phyloP scores from a whole-genome alignment of 2,329 filamentous ascomycete genomes.

The Colletotrichum nymphaeae region DNA sequence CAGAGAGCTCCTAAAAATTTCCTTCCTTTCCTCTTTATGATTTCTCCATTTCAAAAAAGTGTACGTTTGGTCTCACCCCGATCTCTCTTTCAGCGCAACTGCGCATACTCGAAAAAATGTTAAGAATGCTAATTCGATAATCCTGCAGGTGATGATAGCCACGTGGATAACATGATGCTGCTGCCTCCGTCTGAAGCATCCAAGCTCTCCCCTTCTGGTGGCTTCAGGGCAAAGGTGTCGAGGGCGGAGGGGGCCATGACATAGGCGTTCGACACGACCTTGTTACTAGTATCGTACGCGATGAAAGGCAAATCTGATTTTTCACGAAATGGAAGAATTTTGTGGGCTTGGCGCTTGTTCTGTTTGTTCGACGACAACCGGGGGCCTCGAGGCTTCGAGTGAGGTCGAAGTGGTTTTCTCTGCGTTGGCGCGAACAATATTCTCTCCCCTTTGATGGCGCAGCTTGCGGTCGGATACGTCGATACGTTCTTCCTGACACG shows the following conservation, averaged over 20 bases:
- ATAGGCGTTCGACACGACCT: conserved; percentile 99
- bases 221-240: conserved; percentile 88
- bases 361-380: not conserved
- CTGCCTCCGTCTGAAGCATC: conserved; percentile 73
- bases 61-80: conserved; percentile 70
- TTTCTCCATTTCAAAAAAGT: conserved; percentile 99
- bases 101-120: not conserved
- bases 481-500: conserved; percentile 9
- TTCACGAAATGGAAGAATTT: conserved; percentile 49
- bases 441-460: not conserved
- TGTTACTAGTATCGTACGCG: conserved; percentile 96
- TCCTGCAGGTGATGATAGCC: conserved; percentile 96
- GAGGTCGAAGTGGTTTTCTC: not conserved
- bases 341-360: not conserved
- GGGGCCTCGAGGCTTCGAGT: conserved; percentile 11
- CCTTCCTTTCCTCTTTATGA: conserved; percentile 74
- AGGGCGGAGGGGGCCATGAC: conserved; percentile 81
- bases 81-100: conserved; percentile 25
- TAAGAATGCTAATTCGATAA: conserved; percentile 39
- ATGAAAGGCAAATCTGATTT: conserved; percentile 95
- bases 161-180: conserved; percentile 92
- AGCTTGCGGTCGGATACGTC: not conserved
- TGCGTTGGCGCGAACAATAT: not conserved
- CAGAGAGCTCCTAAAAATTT: conserved; percentile 47
- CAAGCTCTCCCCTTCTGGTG: conserved; percentile 86